A percentile compares a stretch with the other conserved stretches of the same genome.
Evolutionary conservation across 148 eudicot genomes (phyloP).

Genomic region (Vaccinium vitisidaea): DNA sequence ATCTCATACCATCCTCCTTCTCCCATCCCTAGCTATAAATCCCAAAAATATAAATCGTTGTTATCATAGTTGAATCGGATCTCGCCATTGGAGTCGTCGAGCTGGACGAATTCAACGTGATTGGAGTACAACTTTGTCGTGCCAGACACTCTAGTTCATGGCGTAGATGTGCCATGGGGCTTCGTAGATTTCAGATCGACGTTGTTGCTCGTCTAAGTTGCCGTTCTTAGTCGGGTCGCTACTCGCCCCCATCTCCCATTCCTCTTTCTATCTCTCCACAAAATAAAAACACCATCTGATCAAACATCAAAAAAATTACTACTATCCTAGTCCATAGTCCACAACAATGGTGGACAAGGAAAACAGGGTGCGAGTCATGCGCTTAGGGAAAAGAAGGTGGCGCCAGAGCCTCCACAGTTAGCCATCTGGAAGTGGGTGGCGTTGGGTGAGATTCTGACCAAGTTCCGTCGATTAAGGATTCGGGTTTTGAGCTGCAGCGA

Average conservation of each 20-base stretch:
- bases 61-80: slow-evolving; percentile 19
- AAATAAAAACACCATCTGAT: too few relatives aligned
- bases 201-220: slow-evolving; percentile 50
- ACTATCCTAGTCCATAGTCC: too few relatives aligned
- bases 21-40: too few relatives aligned
- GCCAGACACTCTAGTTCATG: slow-evolving; percentile 88
- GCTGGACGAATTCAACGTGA: slow-evolving; percentile 77
- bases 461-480: slow-evolving; percentile 8
- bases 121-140: slow-evolving; percentile 72
- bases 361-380: too few relatives aligned
- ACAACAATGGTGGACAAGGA: too few relatives aligned
- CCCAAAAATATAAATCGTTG: too few relatives aligned
- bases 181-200: slow-evolving; percentile 89
- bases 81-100: slow-evolving; percentile 57
- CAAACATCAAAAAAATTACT: too few relatives aligned
- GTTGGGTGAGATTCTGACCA: slow-evolving; percentile 56
- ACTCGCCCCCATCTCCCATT: slow-evolving; percentile 41
- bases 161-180: slow-evolving; percentile 96
- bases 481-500: slow-evolving; percentile 16
- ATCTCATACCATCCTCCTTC: too few relatives aligned
- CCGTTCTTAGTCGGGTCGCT: slow-evolving; percentile 47
- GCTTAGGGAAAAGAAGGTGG: too few relatives aligned
- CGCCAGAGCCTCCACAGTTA: too few relatives aligned
- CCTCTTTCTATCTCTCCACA: too few relatives aligned
- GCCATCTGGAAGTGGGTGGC: slow-evolving; percentile 55